Conservation (phyloP, 371 early-diverging fungal species). For the Zancudomyces culisetae region DNA sequence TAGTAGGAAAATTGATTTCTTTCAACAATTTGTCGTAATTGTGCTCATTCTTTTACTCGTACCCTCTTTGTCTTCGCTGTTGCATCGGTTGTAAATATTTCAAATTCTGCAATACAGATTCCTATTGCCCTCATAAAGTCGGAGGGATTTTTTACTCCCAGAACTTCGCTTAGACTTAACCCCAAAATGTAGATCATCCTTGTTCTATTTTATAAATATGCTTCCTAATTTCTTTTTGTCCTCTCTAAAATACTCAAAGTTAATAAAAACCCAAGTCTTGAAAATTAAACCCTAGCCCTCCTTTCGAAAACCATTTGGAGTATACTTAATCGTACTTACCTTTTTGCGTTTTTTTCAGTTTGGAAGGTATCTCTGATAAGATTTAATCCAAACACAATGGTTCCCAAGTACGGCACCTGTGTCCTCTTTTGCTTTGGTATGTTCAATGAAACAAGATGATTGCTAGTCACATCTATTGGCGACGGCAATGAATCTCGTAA, state of each 20-base stretch:
- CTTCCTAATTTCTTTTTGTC: too few species aligned
- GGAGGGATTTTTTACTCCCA: constrained; percentile 36
- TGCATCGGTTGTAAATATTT: constrained; percentile 16
- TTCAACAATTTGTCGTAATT: too few species aligned
- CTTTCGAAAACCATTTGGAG: too few species aligned
- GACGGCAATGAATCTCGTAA: constrained; percentile 38
- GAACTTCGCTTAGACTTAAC: constrained; percentile 34
- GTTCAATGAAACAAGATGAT: constrained; percentile 26
- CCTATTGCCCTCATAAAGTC: constrained; percentile 42
- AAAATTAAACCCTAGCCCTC: too few species aligned
- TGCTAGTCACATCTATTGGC: constrained; percentile 26
- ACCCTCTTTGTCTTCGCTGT: constrained; percentile 17
- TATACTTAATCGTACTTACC: too few species aligned
- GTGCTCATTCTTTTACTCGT: not conserved
- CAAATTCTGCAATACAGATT: constrained; percentile 34
- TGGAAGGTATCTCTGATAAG: constrained; percentile 7
- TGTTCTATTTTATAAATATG: constrained; percentile 11
- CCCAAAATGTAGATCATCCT: constrained; percentile 39
- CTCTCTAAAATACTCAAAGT: too few species aligned
- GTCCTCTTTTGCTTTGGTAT: constrained; percentile 16
- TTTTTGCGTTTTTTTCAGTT: constrained; percentile 13
- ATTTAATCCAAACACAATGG: constrained; percentile 1
- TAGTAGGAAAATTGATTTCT: too few species aligned
- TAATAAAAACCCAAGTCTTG: too few species aligned
- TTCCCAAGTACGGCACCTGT: not conserved